Base-by-base conservation (phyloP, 768 basidiomycete species). In the Boletus barrowsii region DNA sequence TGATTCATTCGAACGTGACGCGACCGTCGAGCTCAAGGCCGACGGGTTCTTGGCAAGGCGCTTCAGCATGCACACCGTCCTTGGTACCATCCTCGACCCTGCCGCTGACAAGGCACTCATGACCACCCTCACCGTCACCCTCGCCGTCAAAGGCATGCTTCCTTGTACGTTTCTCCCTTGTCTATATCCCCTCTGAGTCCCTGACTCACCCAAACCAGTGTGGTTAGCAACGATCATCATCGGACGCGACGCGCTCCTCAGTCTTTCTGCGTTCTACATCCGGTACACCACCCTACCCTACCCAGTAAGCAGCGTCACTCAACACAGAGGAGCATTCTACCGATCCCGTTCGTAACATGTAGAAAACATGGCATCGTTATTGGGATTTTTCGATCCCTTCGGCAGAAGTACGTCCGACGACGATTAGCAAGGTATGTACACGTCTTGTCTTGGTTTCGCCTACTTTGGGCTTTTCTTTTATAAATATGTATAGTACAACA, bases 341-440 rank as follows among this genome's bases (percentile, higher is more conserved):
- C 52, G 17, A 42, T 41, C 30, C 43, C 22, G 3, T 52, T 35
- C 57, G 51, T 43, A 41, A 42, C n/a, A 42, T 42, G 13, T 69
- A 95, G 90, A 91, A 92, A 92, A 97, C 94, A 0, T 88, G 93
- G 66, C 68, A 75, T 24, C 83, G 97, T 33, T 99, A 98, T 72
- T 99, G 95, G 91, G 91, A 98, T 68, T 92, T 97, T 58, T 90
- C 90, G 10, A 84, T 97, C 47, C 93, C 97, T 2, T 96, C 94
- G 1, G 96, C 93, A 1, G 95, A 97, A 71, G 93, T 98, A 13
- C 83, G 83, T 30, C 96, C 96, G 0, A 98, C 97, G 11, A 72
- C 72, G n/a, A 94, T 99, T 47, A 96, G 93, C 77, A 98, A 96
- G 78, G 91, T 88, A 37, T 40, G 39, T 40, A 54, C 48, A 6